Base-by-base conservation (phyloP, 1,139 yeast genomes). In the Lodderomyces jiufengensis region DNA sequence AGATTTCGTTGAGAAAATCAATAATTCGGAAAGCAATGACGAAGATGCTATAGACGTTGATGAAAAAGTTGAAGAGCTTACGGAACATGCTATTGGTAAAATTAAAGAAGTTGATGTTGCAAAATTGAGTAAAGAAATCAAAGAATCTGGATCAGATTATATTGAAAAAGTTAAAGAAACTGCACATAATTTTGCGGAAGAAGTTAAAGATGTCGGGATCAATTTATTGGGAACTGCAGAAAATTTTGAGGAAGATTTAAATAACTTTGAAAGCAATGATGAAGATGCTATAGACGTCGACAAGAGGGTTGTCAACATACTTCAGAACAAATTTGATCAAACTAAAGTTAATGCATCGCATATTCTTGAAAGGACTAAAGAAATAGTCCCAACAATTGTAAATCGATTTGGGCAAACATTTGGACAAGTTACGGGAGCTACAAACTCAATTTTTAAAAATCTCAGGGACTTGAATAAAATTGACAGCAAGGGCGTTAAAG, bases 171-270 rank as follows among this genome's bases (percentile, higher is more conserved):
- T 11, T 8, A 9, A 14, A 21, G 18, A 14, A 14, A 11, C 13
- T 11, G 12, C 11, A 5, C 9, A 22, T 7, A 23, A 27, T 6
- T 23, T 27, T 10, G 30, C 20, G 3, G 23, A 27, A 16, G 30
- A 27, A 13, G 30, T 27, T 9, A 16, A 18, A 27, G 23, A 27
- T 16, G 3, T 27, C 9, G 30, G 23, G 16, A n/a, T 18, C 20
- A 12, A 14, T 5, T 16, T 27, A 14, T 22, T 23, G 7, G 30
- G 20, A 10, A n/a, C 24, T n/a, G 30, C 23, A 3, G 21, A 12
- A 11, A 23, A 15, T 2, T 16, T 33, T 15, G 31, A 20, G 6
- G 30, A 29, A 8, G 33, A 34, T 4, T 29, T 29, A 12, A 33
- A 34, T 3, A 25, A 12, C 1, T 15, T 31, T 14, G 32, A 29